Evolutionary conservation across 2,329 filamentous ascomycete genomes (phyloP).

Genomic region (Verticillium tricorpus): DNA sequence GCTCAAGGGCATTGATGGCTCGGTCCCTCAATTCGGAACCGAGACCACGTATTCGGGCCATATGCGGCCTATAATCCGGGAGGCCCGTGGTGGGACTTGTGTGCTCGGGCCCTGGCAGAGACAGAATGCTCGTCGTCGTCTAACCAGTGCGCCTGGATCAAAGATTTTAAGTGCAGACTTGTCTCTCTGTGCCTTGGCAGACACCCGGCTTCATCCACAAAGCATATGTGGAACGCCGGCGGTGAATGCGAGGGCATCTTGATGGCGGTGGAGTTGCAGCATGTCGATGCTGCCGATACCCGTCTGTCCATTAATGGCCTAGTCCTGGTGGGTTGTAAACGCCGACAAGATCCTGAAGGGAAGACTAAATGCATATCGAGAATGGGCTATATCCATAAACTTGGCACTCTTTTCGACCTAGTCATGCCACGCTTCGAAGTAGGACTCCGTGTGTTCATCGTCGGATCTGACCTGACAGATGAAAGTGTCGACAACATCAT

Average conservation of each 20-base stretch:
- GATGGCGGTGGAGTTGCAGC: neutral
- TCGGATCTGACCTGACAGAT: no score
- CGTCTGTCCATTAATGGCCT: neutral
- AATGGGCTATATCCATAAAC: neutral
- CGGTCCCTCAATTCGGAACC: neutral
- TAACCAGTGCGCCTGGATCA: neutral
- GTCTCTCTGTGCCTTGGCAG: neutral
- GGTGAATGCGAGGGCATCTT: neutral
- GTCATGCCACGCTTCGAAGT: neutral
- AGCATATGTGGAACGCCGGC: neutral
- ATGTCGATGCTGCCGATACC: constrained; percentile 1
- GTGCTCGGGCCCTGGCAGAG: neutral
- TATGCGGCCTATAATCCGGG: constrained; percentile 3
- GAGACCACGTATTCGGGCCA: constrained; percentile 1
- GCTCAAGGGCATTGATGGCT: neutral
- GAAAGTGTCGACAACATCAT: no score
- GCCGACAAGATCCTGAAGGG: neutral
- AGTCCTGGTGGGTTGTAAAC: neutral
- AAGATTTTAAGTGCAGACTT: neutral
- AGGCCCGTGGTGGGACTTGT: neutral
- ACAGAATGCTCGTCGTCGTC: neutral
- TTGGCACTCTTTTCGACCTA: no score
- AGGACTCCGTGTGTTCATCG: no score
- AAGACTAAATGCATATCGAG: neutral
- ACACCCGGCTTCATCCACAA: neutral